Base-by-base conservation (phyloP, 306 rosid genomes). In the Gillenia trifoliata region DNA sequence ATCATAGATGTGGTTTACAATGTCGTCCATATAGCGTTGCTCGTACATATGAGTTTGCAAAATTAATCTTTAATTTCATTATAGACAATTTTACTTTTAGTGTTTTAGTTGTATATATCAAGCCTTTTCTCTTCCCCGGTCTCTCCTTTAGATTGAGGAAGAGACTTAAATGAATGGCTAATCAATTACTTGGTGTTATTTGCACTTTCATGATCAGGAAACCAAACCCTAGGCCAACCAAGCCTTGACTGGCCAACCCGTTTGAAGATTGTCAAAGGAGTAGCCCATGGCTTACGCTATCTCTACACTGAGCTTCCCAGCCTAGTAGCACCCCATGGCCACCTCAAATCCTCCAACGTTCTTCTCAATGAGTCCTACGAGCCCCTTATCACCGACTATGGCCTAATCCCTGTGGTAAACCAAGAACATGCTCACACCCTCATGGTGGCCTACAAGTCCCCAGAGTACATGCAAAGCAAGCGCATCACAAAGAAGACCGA, bases 401-500 rank as follows among this genome's bases (percentile, higher is more conserved):
- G 93, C 29, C 77, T 95, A 60, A 83, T 81, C 66, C 99, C 99
- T 3, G 74, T 95, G 28, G 88, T 86, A 23, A 95, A 89, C 81
- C 97, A 89, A 65, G 98, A 95, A 6, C 77, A 86, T 16, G 97
- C 96, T 4, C 86, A 82, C 17, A 87, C 87, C 64, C 77, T 83
- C 17, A 86, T 95, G 93, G 91, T 83, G 16, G 88, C 82, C 20
- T 95, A 92, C 87, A 89, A 84, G 77, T 85, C 92, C 8, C 98
- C 99, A 0, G 99, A 95, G 61, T 84, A 79, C 84, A n/a, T 63
- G 25, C 92, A 85, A 10, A 85, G 86, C 1, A 86, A 92, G 22
- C 83, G 95, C 22, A 85, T 92, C 36, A 89, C 99, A 26, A 92
- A 86, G 97, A 95, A 90, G 80, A 88, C 87, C 2, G 99, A 95